Base-by-base conservation (phyloP, 257 asterid species). In the Scutellaria galericulata region DNA sequence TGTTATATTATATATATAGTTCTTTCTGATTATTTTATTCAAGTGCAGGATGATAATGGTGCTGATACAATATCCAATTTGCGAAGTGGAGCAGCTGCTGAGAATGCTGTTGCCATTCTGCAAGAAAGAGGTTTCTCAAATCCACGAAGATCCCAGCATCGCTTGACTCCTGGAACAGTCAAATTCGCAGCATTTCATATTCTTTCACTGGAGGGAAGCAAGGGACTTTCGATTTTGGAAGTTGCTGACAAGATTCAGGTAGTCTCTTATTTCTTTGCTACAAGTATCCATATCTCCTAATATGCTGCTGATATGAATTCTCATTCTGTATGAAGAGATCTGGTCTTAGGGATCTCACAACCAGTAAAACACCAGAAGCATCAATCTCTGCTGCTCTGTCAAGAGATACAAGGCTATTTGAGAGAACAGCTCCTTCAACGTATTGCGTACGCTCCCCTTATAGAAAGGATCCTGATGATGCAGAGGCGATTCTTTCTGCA, bases 231-330 rank as follows among this genome's bases (percentile, higher is more conserved):
- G 13, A 87, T 93, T 78, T 51, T 87, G 47, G 97, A 93, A 31
- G 96, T 90, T 68, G 96, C 95, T n/a, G 89, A 89, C 45, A 93
- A 83, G 89, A 91, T 93, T 86, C 97, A 93, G 97, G 98, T 87
- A 75, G 77, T 68, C 41, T 71, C 55, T n/a, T 35, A 64, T 64
- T 64, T 6, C 44, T 66, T 66, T 51, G n/a, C 31, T 56, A 45
- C 51, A 7, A 15, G 45, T 74, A 52, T 24, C 52, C 42, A 35
- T 70, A 62, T 69, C 68, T 70, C 65, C 54, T 68, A 7, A 66
- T 68, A 13, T 61, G 75, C 37, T 68, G 58, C 79, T 74, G 70
- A 79, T 68, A 11, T 12, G 66, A 47, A 57, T 53, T 58, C 42
- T 72, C 56, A 56, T 58, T 52, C 72, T 53, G 5, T 12, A 12